Conservation (phyloP, 495 filamentous ascomycete species). For the Oidiodendron maius region DNA sequence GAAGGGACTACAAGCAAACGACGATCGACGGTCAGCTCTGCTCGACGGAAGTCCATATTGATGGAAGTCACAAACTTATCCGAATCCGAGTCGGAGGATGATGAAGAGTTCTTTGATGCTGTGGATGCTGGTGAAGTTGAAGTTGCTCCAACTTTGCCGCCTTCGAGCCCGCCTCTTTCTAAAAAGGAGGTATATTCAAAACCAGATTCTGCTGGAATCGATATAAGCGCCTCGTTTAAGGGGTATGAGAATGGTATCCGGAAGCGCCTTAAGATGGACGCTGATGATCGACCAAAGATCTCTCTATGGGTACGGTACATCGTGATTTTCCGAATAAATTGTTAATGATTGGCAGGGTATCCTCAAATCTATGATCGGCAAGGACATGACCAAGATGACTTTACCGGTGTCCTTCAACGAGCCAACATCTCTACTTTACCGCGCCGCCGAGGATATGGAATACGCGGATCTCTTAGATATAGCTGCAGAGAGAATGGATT, state of each 20-base stretch:
- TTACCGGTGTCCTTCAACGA: conserved; percentile 98
- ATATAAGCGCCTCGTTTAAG: conserved; percentile 71
- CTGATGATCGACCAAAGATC: conserved; percentile 88
- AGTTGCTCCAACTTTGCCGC: conserved; percentile 50
- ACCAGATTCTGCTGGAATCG: conserved; percentile 40
- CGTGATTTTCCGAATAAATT: conserved; percentile 6
- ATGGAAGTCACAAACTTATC: conserved; percentile 59
- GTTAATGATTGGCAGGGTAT: conserved; percentile 60
- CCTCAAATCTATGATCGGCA: conserved; percentile 98
- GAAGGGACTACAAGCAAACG: conserved; percentile 23
- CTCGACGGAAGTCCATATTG: conserved; percentile 52
- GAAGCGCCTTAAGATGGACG: conserved; percentile 77
- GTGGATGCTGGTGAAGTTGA: conserved; percentile 89
- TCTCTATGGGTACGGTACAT: conserved; percentile 77
- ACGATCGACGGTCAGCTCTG: conserved; percentile 39
- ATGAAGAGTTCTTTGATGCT: conserved; percentile 97
- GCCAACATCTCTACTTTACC: conserved; percentile 92
- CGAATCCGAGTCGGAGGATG: conserved; percentile 74
- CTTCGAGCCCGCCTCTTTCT: conserved; percentile 26
- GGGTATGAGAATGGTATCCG: conserved; percentile 88
- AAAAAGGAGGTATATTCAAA: conserved; percentile 34
- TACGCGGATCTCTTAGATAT: conserved; percentile 90
- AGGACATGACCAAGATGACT: conserved; percentile 99
- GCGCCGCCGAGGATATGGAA: conserved; percentile 95
- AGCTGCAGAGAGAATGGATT: conserved; percentile 79